These are phyloP conservation scores for Populus hybrid DNA, from an alignment of 441 rosid species.

Conservation along the genomic window DNA sequence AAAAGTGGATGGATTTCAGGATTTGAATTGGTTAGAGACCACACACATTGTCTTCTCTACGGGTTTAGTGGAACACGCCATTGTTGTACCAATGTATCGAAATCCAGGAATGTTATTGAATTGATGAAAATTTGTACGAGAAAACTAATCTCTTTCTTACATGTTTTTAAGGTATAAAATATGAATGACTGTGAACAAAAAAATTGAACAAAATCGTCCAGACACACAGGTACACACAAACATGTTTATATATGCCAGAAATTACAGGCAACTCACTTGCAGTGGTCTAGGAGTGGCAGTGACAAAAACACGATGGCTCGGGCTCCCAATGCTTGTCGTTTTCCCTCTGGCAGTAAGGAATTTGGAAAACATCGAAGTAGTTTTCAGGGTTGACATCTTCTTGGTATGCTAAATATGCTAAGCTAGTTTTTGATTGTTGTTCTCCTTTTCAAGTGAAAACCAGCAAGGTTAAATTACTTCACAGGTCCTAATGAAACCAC, in stretches of 20 bases:
- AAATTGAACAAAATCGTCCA: background rate
- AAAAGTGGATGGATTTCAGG: background rate
- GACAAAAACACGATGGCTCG: constrained; percentile 13
- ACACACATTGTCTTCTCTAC: background rate
- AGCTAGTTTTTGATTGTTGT: background rate
- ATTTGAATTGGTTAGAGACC: background rate
- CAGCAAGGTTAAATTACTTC: background rate
- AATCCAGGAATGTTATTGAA: background rate
- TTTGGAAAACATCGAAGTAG: constrained; percentile 7
- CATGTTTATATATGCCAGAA: background rate
- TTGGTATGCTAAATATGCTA: background rate
- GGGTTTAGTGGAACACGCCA: background rate
- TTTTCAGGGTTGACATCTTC: background rate
- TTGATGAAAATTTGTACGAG: background rate
- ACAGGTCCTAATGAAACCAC: background rate
- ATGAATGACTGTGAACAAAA: background rate
- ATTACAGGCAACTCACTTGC: constrained; percentile 21
- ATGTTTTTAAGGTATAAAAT: background rate
- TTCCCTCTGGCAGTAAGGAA: background rate
- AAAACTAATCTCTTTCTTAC: background rate
- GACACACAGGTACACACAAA: background rate
- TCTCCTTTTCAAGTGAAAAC: background rate
- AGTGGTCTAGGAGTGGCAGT: constrained; percentile 20
- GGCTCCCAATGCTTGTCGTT: constrained; percentile 5
- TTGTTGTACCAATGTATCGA: background rate